Evolutionary conservation across 495 filamentous ascomycete species (phyloP).

Genomic region (Penicillium diatomitis): DNA sequence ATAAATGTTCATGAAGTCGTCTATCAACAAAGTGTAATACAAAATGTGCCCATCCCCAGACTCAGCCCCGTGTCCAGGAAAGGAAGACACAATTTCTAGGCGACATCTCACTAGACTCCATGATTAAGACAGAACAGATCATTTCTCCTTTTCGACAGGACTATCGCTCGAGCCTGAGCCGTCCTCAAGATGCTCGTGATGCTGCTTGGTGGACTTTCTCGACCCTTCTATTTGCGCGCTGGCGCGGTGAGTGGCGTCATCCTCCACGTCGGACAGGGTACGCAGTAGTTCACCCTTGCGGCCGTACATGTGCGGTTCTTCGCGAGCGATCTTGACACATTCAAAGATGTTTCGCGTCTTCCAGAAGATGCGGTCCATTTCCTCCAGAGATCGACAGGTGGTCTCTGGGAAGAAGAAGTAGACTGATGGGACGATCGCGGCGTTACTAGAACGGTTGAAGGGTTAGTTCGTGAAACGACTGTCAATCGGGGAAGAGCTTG

Average conservation of each 20-base stretch:
- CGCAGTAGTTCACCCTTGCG: slow-evolving; percentile 56
- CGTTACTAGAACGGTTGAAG: slow-evolving; percentile 38
- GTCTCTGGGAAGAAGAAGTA: slow-evolving; percentile 77
- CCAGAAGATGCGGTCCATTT: slow-evolving; percentile 70
- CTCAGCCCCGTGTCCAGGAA: no score
- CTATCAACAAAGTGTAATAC: no score
- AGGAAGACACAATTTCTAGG: no score
- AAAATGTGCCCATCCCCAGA: no score
- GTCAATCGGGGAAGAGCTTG: not conserved
- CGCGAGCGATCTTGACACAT: slow-evolving; percentile 49
- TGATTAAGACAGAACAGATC: not conserved
- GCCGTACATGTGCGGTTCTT: slow-evolving; percentile 60
- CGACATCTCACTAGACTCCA: no score
- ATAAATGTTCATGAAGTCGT: no score
- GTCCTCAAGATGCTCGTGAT: slow-evolving; percentile 18
- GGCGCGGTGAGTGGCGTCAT: slow-evolving; percentile 26
- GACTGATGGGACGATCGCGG: slow-evolving; percentile 56
- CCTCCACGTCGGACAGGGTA: slow-evolving; percentile 27
- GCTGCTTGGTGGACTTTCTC: slow-evolving; percentile 2
- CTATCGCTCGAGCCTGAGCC: slow-evolving; percentile 21
- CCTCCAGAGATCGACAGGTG: slow-evolving; percentile 61
- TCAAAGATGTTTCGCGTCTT: slow-evolving; percentile 47
- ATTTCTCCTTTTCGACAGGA: slow-evolving; percentile 9
- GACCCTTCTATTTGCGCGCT: slow-evolving; percentile 17
- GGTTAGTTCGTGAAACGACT: no score